Percentiles rank a stretch among this genome's conserved stretches.
These are phyloP conservation scores for Tremella fuciformis DNA, from an alignment of 768 basidiomycete genomes.

Conservation along the genomic window DNA sequence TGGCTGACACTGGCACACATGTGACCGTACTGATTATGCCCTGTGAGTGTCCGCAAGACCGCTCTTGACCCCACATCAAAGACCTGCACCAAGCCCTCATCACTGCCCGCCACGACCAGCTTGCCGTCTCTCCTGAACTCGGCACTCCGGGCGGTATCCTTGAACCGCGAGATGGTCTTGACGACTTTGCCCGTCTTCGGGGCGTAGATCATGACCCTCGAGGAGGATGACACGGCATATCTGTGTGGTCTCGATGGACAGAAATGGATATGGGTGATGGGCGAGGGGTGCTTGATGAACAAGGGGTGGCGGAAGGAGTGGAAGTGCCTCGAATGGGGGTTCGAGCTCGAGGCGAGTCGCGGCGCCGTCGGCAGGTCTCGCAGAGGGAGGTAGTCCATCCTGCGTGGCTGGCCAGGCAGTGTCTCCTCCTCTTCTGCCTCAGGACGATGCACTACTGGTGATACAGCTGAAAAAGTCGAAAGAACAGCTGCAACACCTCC, in stretches of 20 bases:
- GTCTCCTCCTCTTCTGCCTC: not conserved
- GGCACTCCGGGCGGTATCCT: slow-evolving; percentile 87
- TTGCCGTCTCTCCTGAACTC: slow-evolving; percentile 90
- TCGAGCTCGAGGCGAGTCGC: slow-evolving; percentile 34
- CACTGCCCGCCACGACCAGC: slow-evolving; percentile 90
- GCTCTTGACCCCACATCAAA: slow-evolving; percentile 93
- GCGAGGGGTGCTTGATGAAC: slow-evolving; percentile 95
- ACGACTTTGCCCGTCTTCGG: slow-evolving; percentile 93
- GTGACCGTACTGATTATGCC: slow-evolving; percentile 83
- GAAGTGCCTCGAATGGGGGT: slow-evolving; percentile 49
- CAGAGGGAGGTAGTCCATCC: slow-evolving; percentile 49
- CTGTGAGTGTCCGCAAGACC: slow-evolving; percentile 84
- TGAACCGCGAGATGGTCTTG: slow-evolving; percentile 95
- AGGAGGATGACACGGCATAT: slow-evolving; percentile 92
- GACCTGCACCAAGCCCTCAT: slow-evolving; percentile 81
- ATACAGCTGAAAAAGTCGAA: no score
- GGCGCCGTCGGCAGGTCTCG: slow-evolving; percentile 42
- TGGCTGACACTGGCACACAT: no score
- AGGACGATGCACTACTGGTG: no score
- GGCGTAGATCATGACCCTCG: slow-evolving; percentile 90
- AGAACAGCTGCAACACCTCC: no score
- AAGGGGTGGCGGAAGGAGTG: slow-evolving; percentile 55
- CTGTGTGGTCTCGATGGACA: slow-evolving; percentile 80
- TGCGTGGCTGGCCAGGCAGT: not conserved
- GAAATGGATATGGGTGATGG: slow-evolving; percentile 92